Conservation (phyloP, 257 asterid species). For the Solanum pinnatisectum region DNA sequence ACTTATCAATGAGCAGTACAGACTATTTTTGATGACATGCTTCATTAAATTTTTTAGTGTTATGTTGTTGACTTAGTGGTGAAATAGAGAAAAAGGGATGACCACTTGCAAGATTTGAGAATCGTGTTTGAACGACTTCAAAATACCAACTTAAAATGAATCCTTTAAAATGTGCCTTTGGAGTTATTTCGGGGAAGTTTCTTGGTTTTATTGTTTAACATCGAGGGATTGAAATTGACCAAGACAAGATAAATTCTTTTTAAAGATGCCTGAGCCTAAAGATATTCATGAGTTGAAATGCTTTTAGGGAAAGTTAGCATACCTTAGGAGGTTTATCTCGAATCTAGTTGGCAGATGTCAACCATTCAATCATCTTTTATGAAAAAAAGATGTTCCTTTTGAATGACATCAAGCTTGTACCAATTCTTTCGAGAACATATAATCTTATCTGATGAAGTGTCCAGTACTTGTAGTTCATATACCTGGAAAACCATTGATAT, state of each 20-base stretch:
- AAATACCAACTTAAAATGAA: background rate
- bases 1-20: background rate
- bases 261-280: no score
- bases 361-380: no score
- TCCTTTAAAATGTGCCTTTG: background rate
- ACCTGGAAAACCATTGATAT: no score
- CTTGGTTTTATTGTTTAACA: background rate
- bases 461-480: no score
- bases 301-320: no score
- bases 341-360: no score
- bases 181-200: background rate
- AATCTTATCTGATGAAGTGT: no score
- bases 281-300: no score
- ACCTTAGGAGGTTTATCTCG: no score
- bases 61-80: background rate
- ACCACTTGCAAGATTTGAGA: background rate
- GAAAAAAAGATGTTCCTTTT: no score
- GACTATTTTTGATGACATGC: background rate
- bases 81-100: background rate
- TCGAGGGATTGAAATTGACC: background rate
- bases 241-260: background rate
- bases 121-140: background rate
- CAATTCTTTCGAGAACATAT: no score
- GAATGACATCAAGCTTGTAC: no score
- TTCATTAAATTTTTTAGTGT: background rate